Evolutionary conservation across 2,329 filamentous ascomycete species (phyloP).

Genomic region (Botrytis medusae): DNA sequence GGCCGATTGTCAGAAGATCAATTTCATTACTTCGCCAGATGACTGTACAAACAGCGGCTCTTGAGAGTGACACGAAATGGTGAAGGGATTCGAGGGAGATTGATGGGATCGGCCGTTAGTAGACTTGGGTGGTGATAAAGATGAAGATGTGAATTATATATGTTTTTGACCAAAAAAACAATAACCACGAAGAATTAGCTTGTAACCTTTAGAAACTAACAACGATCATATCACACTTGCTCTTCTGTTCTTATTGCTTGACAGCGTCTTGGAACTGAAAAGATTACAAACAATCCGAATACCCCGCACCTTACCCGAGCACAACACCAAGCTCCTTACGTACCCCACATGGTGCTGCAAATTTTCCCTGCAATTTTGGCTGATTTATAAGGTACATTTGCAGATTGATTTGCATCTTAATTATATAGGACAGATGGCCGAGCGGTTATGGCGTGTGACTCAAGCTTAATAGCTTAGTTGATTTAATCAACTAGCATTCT

Average conservation of each 20-base stretch:
- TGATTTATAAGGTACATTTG: fast-evolving
- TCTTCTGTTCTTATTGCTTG: neutral
- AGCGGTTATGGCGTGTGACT: constrained; percentile 25
- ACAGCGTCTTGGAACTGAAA: neutral
- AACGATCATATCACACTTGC: neutral
- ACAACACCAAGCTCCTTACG: neutral
- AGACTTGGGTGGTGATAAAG: neutral
- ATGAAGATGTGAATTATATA: neutral
- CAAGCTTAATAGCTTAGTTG: constrained; percentile 16
- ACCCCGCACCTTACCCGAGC: neutral
- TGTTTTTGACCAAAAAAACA: neutral
- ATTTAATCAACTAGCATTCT: constrained; percentile 12
- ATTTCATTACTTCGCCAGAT: neutral
- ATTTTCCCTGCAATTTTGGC: neutral
- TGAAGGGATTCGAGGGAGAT: too few relatives aligned
- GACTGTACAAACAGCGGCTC: neutral
- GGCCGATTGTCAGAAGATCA: neutral
- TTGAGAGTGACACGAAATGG: too few relatives aligned
- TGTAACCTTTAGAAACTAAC: neutral
- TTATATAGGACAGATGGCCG: constrained; percentile 18
- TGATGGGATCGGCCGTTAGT: neutral
- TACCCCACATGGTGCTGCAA: constrained; percentile 8
- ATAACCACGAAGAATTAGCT: neutral
- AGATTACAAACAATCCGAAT: neutral
- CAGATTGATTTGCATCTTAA: fast-evolving